A percentile compares a stretch with the other conserved stretches of the same genome.
Conservation (phyloP, 345 rosid genomes). For the Citropsis articulata region DNA sequence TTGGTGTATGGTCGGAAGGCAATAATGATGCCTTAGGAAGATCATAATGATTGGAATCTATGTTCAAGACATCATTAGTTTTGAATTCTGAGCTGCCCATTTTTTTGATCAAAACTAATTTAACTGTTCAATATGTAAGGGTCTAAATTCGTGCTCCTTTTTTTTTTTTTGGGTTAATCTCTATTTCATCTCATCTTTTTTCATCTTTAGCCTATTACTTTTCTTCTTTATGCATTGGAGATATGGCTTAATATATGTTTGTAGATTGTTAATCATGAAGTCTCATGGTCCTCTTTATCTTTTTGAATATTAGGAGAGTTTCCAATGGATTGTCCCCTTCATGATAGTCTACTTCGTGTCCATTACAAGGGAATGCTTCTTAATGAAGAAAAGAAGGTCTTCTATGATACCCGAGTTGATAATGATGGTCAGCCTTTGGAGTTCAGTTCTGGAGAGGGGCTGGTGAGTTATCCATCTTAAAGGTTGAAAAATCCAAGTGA, state of each 20-base stretch:
- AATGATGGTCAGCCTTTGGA: constrained; percentile 82
- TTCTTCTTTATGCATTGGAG: constrained; percentile 3
- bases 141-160: background rate
- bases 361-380: constrained; percentile 94
- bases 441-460: constrained; percentile 96
- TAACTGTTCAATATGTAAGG: background rate
- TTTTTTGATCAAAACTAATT: too few species aligned
- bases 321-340: constrained; percentile 99
- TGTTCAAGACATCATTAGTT: background rate
- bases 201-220: background rate
- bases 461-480: constrained; percentile 46
- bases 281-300: background rate
- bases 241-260: background rate
- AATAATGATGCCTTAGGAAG: background rate
- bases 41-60: background rate
- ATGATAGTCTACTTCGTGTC: constrained; percentile 71
- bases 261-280: background rate
- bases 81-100: background rate
- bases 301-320: constrained; percentile 67
- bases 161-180: background rate
- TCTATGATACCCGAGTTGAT: constrained; percentile 72
- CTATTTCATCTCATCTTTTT: background rate
- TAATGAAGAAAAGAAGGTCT: constrained; percentile 64
- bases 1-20: background rate
- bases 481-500: constrained; percentile 1